phyloP scores from a whole-genome alignment of 2,329 filamentous ascomycete genomes.

The Xylariaceae sp. region DNA sequence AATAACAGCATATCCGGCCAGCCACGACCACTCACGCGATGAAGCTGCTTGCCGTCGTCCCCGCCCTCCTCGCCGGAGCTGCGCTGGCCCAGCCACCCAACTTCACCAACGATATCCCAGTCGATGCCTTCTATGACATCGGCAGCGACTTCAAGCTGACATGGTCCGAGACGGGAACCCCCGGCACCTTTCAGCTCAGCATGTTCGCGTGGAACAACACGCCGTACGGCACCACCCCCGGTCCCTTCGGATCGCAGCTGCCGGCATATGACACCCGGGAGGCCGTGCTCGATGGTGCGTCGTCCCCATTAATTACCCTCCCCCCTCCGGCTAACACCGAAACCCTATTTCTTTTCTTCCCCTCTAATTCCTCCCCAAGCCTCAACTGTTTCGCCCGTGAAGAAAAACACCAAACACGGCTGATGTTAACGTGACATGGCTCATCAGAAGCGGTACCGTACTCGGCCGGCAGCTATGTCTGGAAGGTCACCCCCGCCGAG shows the following conservation, averaged over 20 bases:
- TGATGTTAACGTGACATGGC: background rate
- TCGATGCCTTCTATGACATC: constrained; percentile 1
- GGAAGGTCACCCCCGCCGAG: background rate
- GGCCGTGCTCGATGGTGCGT: background rate
- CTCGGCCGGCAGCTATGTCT: background rate
- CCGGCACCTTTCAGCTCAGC: constrained; percentile 1
- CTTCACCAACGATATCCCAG: constrained; percentile 9
- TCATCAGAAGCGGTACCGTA: background rate
- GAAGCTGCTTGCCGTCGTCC: background rate
- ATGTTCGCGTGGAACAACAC: background rate
- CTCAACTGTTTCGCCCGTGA: too few relatives aligned
- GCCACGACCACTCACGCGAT: too few relatives aligned
- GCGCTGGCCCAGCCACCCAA: background rate
- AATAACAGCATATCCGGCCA: too few relatives aligned
- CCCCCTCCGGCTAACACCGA: background rate
- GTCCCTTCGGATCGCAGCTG: background rate
- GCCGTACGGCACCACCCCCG: background rate
- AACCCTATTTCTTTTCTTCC: too few relatives aligned
- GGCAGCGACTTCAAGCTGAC: constrained; percentile 4
- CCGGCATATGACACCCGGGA: background rate
- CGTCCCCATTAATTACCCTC: background rate
- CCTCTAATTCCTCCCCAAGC: too few relatives aligned
- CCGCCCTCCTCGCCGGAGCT: constrained; percentile 8
- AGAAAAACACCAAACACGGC: too few relatives aligned
- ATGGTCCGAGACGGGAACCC: constrained; percentile 1